These are phyloP conservation scores for Phytophthora boehmeriae DNA, from an alignment of 352 stramenopile genomes.

Conservation along the genomic window DNA sequence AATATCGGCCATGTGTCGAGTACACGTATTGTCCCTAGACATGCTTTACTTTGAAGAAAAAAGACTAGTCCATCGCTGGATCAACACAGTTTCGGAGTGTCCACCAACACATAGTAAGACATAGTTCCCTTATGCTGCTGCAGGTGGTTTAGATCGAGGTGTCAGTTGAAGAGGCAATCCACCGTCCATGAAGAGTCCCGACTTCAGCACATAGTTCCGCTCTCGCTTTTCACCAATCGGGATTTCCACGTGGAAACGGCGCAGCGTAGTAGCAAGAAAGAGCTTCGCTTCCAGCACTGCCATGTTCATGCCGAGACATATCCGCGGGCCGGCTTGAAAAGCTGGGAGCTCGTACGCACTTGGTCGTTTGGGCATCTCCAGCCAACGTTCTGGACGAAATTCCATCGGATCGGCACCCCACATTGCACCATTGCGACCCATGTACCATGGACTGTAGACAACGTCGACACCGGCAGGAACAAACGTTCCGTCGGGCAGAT, in stretches of 20 bases:
- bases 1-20: too few relatives aligned
- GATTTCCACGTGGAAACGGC: conserved; percentile 53
- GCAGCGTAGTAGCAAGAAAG: conserved; percentile 56
- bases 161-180: conserved; percentile 56
- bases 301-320: conserved; percentile 80
- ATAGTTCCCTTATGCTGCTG: background rate
- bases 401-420: conserved; percentile 57
- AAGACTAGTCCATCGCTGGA: too few relatives aligned
- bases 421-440: conserved; percentile 59
- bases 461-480: conserved; percentile 66
- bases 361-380: conserved; percentile 62
- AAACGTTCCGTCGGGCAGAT: conserved; percentile 73
- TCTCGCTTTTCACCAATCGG: conserved; percentile 40
- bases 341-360: conserved; percentile 73
- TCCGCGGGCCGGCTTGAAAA: conserved; percentile 71
- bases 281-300: conserved; percentile 69
- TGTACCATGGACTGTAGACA: conserved; percentile 78
- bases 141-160: conserved; percentile 11
- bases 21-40: too few relatives aligned
- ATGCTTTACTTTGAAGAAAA: too few relatives aligned
- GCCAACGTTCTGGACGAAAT: conserved; percentile 75
- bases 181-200: conserved; percentile 54
- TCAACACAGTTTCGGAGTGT: too few relatives aligned
- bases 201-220: conserved; percentile 60
- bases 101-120: too few relatives aligned